phyloP scores from a whole-genome alignment of 495 filamentous ascomycete species.

The Trichocladium uniseriatum region DNA sequence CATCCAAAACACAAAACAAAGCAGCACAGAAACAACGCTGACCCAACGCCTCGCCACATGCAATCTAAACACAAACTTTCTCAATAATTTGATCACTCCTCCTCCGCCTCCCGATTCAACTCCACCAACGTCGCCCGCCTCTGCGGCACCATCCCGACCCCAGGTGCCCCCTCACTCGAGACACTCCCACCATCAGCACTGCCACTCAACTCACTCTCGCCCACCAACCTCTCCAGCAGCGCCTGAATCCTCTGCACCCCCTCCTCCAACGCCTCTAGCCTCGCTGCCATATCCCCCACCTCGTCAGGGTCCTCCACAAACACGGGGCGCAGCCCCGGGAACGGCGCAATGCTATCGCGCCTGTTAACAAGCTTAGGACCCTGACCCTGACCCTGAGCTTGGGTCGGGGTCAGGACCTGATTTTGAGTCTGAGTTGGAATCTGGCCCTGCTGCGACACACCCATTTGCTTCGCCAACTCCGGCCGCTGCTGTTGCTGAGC shows the following conservation, averaged over 20 bases:
- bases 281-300: constrained; percentile 22
- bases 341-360: constrained; percentile 40
- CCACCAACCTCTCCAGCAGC: constrained; percentile 25
- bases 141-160: too few relatives aligned
- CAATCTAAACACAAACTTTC: too few relatives aligned
- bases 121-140: constrained; percentile 9
- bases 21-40: too few relatives aligned
- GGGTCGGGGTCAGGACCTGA: too few relatives aligned
- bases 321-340: constrained; percentile 27
- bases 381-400: too few relatives aligned
- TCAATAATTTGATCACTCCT: constrained; percentile 1
- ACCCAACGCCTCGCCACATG: too few relatives aligned
- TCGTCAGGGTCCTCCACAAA: constrained; percentile 35
- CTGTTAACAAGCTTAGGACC: constrained; percentile 24
- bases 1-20: too few relatives aligned
- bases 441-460: too few relatives aligned
- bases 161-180: too few relatives aligned
- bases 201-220: background rate
- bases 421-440: too few relatives aligned
- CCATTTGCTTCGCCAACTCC: background rate
- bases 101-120: constrained; percentile 9
- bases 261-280: constrained; percentile 33
- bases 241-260: constrained; percentile 30
- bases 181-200: background rate
- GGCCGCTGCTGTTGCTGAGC: background rate